phyloP scores from a whole-genome alignment of 192 early-diverging fungal species.

The Bifiguratus adelaidae region DNA sequence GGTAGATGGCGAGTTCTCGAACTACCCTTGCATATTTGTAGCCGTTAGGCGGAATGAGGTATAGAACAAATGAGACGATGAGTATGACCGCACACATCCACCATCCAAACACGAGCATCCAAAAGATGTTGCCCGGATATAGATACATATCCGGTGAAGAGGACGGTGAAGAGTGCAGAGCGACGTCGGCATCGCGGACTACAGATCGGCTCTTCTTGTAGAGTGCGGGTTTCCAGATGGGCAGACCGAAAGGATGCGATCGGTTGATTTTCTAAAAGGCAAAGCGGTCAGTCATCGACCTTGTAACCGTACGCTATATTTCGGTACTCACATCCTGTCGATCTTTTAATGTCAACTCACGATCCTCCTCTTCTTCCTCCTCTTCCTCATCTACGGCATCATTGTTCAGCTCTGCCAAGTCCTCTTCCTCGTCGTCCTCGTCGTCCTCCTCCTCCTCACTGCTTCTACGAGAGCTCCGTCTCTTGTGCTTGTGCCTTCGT shows the following conservation, averaged over 20 bases:
- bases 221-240: slow-evolving; percentile 95
- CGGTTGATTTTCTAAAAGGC: slow-evolving; percentile 57
- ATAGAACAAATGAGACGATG: slow-evolving; percentile 46
- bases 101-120: slow-evolving; percentile 85
- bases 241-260: slow-evolving; percentile 86
- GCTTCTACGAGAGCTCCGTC: slow-evolving; percentile 14
- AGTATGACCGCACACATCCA: slow-evolving; percentile 65
- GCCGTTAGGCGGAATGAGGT: slow-evolving; percentile 41
- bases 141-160: slow-evolving; percentile 51
- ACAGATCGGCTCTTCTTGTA: slow-evolving; percentile 91
- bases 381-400: slow-evolving; percentile 9
- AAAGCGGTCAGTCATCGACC: not conserved
- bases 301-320: not conserved
- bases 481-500: too few species aligned
- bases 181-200: slow-evolving; percentile 64
- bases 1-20: slow-evolving; percentile 68
- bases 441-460: slow-evolving; percentile 18
- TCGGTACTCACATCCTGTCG: slow-evolving; percentile 33
- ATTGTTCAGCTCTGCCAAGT: slow-evolving; percentile 8
- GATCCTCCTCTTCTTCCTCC: slow-evolving; percentile 27
- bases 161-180: slow-evolving; percentile 65
- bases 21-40: slow-evolving; percentile 51
- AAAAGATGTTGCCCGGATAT: slow-evolving; percentile 79
- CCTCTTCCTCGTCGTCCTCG: slow-evolving; percentile 7
- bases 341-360: slow-evolving; percentile 44